A percentile compares a stretch with the other conserved stretches of the same genome.
Conservation (phyloP, 129 eudicot genomes). For the Deinandra increscens region DNA sequence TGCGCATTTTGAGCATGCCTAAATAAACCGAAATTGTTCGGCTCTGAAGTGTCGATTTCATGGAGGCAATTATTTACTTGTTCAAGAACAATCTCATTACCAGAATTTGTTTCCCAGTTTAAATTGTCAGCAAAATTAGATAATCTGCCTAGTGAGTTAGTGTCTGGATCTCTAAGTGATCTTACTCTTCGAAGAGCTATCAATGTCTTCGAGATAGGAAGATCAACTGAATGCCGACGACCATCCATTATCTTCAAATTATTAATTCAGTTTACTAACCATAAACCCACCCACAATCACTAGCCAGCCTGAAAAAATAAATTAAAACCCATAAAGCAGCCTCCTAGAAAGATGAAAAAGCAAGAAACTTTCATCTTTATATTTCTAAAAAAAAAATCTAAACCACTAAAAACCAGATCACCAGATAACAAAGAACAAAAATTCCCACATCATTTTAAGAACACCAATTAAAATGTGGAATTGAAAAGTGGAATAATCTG, state of each 20-base stretch:
- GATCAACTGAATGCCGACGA: conserved; percentile 85
- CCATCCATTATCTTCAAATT: conserved; percentile 61
- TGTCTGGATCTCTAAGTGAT: conserved; percentile 93
- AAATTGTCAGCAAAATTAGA: conserved; percentile 58
- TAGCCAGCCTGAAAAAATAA: conserved; percentile 27
- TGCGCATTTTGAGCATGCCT: conserved; percentile 34
- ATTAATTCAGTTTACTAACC: conserved; percentile 4
- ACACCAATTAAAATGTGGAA: conserved; percentile 1
- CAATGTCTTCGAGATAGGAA: conserved; percentile 76
- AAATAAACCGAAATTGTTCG: conserved; percentile 33
- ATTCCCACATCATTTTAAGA: conserved; percentile 13
- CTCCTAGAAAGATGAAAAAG: conserved; percentile 16
- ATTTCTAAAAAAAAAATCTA: conserved; percentile 15
- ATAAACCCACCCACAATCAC: conserved; percentile 26
- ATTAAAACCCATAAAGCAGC: conserved; percentile 23
- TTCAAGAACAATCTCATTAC: conserved; percentile 58
- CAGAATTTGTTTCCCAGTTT: conserved; percentile 82
- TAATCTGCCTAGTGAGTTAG: conserved; percentile 71
- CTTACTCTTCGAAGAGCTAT: conserved; percentile 94
- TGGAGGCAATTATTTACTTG: conserved; percentile 33
- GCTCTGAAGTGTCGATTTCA: conserved; percentile 22
- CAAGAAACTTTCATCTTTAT: conserved; percentile 23
- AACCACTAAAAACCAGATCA: conserved; percentile 22
- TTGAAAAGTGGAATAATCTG: not conserved
- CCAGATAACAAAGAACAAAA: conserved; percentile 6